These are phyloP conservation scores for Blastocystis sp. DNA, from an alignment of 352 stramenopile species.

Conservation along the genomic window DNA sequence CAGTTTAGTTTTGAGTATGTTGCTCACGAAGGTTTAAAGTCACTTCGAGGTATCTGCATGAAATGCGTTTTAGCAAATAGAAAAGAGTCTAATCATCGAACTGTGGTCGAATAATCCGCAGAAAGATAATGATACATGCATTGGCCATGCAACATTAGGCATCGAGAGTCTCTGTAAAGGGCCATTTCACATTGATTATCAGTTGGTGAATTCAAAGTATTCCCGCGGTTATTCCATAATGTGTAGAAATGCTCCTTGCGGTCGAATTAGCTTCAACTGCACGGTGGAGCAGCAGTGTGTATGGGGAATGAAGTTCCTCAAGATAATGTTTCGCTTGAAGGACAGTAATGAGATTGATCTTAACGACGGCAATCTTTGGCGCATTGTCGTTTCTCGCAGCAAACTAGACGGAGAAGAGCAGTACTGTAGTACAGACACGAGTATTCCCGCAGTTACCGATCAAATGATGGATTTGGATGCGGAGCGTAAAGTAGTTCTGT, in stretches of 20 bases:
- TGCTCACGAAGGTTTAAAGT: slow-evolving; percentile 54
- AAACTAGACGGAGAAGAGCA: slow-evolving; percentile 35
- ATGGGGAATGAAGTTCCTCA: slow-evolving; percentile 9
- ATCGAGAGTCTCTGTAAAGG: slow-evolving; percentile 36
- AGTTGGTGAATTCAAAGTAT: slow-evolving; percentile 42
- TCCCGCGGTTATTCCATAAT: not conserved
- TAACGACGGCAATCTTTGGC: slow-evolving; percentile 36
- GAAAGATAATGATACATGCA: not conserved
- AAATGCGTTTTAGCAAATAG: not conserved
- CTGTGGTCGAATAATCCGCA: slow-evolving; percentile 35
- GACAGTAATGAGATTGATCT: not conserved
- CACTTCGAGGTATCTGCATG: not conserved
- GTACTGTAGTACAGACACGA: slow-evolving; percentile 35
- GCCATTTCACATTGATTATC: slow-evolving; percentile 59
- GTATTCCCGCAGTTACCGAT: slow-evolving; percentile 33
- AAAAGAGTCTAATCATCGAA: slow-evolving; percentile 39
- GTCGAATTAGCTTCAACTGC: slow-evolving; percentile 57
- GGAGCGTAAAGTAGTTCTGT: not conserved
- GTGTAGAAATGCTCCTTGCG: slow-evolving; percentile 3
- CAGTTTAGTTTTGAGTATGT: slow-evolving; percentile 61
- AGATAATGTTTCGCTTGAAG: not conserved
- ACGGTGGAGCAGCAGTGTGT: slow-evolving; percentile 47
- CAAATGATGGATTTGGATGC: slow-evolving; percentile 30
- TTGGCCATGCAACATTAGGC: not conserved
- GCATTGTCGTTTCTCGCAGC: slow-evolving; percentile 1